Percentiles rank a stretch among this genome's conserved stretches.
Conservation (phyloP, 176 grass and related monocot species). For the Hordeum marinum region DNA sequence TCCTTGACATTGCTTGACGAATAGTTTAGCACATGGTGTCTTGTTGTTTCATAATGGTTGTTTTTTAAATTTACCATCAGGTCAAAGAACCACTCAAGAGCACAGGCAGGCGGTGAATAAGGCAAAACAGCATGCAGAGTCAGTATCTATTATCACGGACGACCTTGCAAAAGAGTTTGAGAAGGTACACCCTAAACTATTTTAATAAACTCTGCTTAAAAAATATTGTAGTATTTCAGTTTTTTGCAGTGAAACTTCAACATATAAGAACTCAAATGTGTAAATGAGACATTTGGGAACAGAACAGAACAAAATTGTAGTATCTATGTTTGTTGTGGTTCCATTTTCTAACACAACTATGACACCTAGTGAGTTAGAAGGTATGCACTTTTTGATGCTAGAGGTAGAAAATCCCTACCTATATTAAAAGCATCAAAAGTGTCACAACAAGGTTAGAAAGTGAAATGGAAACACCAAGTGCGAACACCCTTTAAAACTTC, state of each 20-base stretch:
- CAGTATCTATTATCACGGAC: constrained; percentile 64
- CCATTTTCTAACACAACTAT: not conserved
- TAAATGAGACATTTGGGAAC: not conserved
- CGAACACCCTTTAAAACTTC: not conserved
- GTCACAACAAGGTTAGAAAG: not conserved
- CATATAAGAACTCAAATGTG: not conserved
- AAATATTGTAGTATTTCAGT: not conserved
- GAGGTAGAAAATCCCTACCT: not conserved
- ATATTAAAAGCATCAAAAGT: not conserved
- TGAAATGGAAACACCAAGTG: not conserved
- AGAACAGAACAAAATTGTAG: not conserved
- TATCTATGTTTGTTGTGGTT: not conserved
- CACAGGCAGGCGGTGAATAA: constrained; percentile 34
- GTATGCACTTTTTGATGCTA: not conserved
- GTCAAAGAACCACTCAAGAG: constrained; percentile 60
- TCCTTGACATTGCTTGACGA: not conserved
- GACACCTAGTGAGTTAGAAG: not conserved
- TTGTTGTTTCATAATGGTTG: not conserved
- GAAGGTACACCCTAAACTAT: constrained; percentile 41
- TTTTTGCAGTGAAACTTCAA: not conserved
- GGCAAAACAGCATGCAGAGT: constrained; percentile 73
- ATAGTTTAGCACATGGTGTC: not conserved
- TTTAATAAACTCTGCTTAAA: not conserved
- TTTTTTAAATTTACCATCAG: constrained; percentile 25
- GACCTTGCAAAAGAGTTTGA: constrained; percentile 53